Evolutionary conservation across 139 green algal genomes (phyloP), one percentile per base, ranked within the genome.

Genomic region (Tetraselmis striata): DNA sequence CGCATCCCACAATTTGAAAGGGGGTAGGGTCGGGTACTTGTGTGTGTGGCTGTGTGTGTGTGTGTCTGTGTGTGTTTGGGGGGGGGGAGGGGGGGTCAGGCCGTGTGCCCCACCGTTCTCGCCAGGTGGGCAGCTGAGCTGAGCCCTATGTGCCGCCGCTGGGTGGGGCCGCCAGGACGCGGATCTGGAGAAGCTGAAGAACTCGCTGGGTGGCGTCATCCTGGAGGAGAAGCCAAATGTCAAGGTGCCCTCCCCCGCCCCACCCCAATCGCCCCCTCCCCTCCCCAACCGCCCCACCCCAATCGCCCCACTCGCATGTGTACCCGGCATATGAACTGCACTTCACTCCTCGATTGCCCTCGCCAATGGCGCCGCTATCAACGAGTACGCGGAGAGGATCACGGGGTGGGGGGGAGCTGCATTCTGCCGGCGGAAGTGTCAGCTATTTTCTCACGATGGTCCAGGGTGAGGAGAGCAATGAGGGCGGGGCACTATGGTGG

Each of bases 141-240:
- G n/a, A n/a, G n/a, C n/a, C n/a, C n/a, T n/a, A n/a, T n/a, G n/a
- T n/a, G n/a, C n/a, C n/a, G n/a, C n/a, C n/a, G n/a, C n/a, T n/a
- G n/a, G n/a, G n/a, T n/a, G n/a, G n/a, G n/a, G n/a, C n/a, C n/a
- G n/a, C n/a, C n/a, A n/a, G 45, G 90, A 93, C 80, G 1, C 78
- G 2, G 91, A 99, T 31, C 91, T 93, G 86, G 90, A 95, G 31
- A 94, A 94, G 79, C 88, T 99, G 75, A 92, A 95, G 45, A 88
- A 79, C n/a, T 82, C 83, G 2, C 83, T 98, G 24, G 91, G 89
- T 30, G 87, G 83, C 27, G 93, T 91, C 23, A 98, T 98, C 79
- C 78, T 98, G 59, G 91, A 90, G 77, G 95, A 98, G 84, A 95
- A 95, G 84, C 95, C 95, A 27, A 97, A 98, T 82, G 92, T 98